phyloP scores from a whole-genome alignment of 1,284 basidiomycete genomes.

The Hypsizygus ulmarius region DNA sequence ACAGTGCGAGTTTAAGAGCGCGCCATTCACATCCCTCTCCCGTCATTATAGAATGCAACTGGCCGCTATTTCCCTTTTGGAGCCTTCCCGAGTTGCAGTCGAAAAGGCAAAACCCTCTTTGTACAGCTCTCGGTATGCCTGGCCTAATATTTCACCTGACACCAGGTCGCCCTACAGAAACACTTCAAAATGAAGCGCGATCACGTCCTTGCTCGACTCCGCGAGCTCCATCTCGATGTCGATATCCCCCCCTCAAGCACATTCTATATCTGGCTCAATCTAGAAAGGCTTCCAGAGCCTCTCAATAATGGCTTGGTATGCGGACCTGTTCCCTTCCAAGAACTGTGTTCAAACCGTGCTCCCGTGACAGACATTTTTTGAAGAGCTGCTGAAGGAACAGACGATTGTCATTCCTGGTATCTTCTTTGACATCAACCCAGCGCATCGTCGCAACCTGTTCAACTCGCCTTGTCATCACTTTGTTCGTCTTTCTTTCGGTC shows the following conservation, averaged over 20 bases:
- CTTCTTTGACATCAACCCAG: conserved; percentile 85
- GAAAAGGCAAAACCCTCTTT: conserved; percentile 56
- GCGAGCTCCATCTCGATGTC: conserved; percentile 75
- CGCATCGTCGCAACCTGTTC: conserved; percentile 84
- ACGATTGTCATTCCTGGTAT: conserved; percentile 89
- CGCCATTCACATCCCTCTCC: not conserved
- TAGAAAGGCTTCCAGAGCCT: conserved; percentile 74
- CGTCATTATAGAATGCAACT: conserved; percentile 66
- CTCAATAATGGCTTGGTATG: conserved; percentile 82
- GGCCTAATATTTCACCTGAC: not conserved
- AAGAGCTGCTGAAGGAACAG: conserved; percentile 89
- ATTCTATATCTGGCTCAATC: conserved; percentile 91
- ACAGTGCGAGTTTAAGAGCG: not conserved
- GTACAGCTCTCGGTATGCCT: not conserved
- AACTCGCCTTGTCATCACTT: conserved; percentile 91
- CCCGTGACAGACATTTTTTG: conserved; percentile 77
- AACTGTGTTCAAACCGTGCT: conserved; percentile 5
- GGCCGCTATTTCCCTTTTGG: conserved; percentile 79
- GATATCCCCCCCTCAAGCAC: conserved; percentile 73
- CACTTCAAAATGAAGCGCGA: conserved; percentile 93
- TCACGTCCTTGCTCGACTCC: conserved; percentile 82
- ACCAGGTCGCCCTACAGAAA: conserved; percentile 70
- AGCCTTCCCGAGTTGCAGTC: conserved; percentile 61
- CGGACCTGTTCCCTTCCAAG: not conserved
- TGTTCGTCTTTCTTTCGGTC: conserved; percentile 85